Base-by-base conservation (phyloP, 768 basidiomycete genomes). In the Pleurotus cornucopiae region DNA sequence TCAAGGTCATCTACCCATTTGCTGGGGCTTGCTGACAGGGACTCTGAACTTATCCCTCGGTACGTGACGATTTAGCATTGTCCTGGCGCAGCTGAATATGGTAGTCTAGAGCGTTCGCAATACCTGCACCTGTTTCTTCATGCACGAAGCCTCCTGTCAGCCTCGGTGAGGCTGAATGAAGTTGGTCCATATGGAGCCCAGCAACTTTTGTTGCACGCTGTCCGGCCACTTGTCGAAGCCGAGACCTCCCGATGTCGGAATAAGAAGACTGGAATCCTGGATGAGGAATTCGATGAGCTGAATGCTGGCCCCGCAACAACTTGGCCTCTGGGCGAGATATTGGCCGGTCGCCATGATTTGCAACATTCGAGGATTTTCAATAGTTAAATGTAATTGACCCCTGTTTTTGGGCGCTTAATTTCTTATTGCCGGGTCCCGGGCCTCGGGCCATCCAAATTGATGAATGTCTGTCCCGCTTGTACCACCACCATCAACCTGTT, bases 281-380 rank as follows among this genome's bases (percentile, higher is more conserved):
- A 63, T 21, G 64, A 57, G 6, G 57, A 51, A 5, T 79, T 78
- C 58, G 75, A 81, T 58, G 73, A 76, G 30, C 65, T 63, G 11
- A 64, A 73, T 9, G 62, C 74, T 34, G 88, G 85, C 0, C 94
- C 95, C 3, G 87, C 88, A 38, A 94, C 86, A 63, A 98, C 92
- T 13, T 98, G 96, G 96, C 97, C 96, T 0, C 69, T 99, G 16
- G 95, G 94, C 14, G 97, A 99, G 72, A 88, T 98, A 40, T 77
- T 98, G 25, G 85, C 89, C 37, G 82, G 84, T 40, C 78, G 97
- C 57, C 97, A 99, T 69, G 96, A 98, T 72, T 72, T 94, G 64
- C 91, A 94, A 69, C 96, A 98, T 72, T 95, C 93, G 44, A 81
- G 95, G 58, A 93, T 98, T 61, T 99, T 99, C 78, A 99, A 99